Evolutionary conservation across 2,329 filamentous ascomycete genomes (phyloP).

Genomic region (Polytolypa hystricis): DNA sequence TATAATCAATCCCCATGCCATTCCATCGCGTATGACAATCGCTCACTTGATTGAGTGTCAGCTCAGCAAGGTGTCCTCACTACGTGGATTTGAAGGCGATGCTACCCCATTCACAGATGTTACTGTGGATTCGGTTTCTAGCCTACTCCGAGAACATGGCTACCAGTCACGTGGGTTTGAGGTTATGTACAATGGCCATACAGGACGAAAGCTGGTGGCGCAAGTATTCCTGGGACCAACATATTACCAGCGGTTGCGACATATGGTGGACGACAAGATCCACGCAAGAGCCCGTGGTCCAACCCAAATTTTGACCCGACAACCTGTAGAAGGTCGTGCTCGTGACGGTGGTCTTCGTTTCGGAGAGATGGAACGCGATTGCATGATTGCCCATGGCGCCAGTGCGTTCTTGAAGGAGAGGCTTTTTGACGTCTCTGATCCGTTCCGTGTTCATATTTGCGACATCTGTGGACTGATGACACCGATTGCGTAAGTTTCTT

Average conservation of each 20-base stretch:
- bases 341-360: constrained; percentile 96
- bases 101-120: constrained; percentile 97
- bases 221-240: constrained; percentile 97
- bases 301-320: constrained; percentile 91
- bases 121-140: constrained; percentile 86
- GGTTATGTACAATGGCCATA: constrained; percentile 98
- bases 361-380: constrained; percentile 99
- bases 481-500: constrained; percentile 76
- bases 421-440: constrained; percentile 93
- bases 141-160: constrained; percentile 73
- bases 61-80: constrained; percentile 85
- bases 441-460: constrained; percentile 95
- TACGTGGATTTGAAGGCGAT: constrained; percentile 92
- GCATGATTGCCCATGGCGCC: constrained; percentile 99
- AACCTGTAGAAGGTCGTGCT: constrained; percentile 96
- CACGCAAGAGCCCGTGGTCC: constrained; percentile 96
- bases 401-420: constrained; percentile 95
- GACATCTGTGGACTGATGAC: constrained; percentile 99
- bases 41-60: constrained; percentile 99
- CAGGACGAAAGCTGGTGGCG: constrained; percentile 80
- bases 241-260: constrained; percentile 95
- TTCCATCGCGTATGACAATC: constrained; percentile 99
- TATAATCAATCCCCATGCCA: constrained; percentile 98
- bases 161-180: constrained; percentile 97
- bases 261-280: constrained; percentile 99